phyloP scores from a whole-genome alignment of 2,329 filamentous ascomycete genomes.

The Cryphonectria naterciae region DNA sequence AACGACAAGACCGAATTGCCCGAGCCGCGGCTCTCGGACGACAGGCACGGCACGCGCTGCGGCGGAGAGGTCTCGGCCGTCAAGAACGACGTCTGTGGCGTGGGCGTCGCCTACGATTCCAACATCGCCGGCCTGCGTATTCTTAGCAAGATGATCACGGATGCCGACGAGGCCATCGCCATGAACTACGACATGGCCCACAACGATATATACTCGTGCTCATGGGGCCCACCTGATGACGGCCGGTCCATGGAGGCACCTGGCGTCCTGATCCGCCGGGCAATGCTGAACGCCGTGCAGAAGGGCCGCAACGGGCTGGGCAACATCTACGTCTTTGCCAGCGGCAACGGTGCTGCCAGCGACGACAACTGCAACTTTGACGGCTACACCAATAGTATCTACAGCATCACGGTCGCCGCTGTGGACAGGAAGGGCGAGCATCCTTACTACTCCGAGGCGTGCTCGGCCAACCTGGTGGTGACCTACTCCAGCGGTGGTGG shows the following conservation, averaged over 20 bases:
- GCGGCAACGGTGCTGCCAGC: slow-evolving; percentile 84
- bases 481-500: slow-evolving; percentile 92
- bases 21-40: slow-evolving; percentile 79
- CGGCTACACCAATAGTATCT: slow-evolving; percentile 99
- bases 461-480: slow-evolving; percentile 92
- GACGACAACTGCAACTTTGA: slow-evolving; percentile 99
- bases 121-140: slow-evolving; percentile 92
- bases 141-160: slow-evolving; percentile 84
- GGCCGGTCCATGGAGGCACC: slow-evolving; percentile 93
- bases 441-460: slow-evolving; percentile 94
- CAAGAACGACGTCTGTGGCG: slow-evolving; percentile 89
- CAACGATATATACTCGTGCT: slow-evolving; percentile 98
- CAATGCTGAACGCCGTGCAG: slow-evolving; percentile 91
- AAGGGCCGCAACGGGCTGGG: slow-evolving; percentile 82
- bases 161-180: slow-evolving; percentile 88
- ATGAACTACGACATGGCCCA: slow-evolving; percentile 91
- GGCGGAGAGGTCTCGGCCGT: slow-evolving; percentile 92
- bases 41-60: slow-evolving; percentile 90
- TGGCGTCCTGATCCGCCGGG: slow-evolving; percentile 81
- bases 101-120: slow-evolving; percentile 94
- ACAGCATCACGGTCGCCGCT: slow-evolving; percentile 95
- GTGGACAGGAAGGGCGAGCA: slow-evolving; percentile 87
- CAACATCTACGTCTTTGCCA: slow-evolving; percentile 95
- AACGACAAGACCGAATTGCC: slow-evolving; percentile 84
- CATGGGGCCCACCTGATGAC: slow-evolving; percentile 96